Evolutionary conservation across 176 grass and related monocot genomes (phyloP).

Genomic region (Urochloa ruziziensis): DNA sequence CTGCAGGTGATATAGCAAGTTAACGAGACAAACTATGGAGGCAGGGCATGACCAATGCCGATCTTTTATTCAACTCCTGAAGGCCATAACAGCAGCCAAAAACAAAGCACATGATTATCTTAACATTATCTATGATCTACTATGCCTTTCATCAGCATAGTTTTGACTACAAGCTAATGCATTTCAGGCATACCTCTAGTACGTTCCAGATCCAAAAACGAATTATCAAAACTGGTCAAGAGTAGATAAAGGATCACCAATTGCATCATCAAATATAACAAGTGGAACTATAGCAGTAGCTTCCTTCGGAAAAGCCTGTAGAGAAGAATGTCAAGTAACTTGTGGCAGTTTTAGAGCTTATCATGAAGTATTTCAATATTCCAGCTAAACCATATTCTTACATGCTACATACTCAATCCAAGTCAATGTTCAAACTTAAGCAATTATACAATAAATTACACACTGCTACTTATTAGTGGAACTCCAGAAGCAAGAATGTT

Average conservation of each 20-base stretch:
- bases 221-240: constrained; percentile 98
- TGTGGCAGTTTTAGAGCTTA: constrained; percentile 87
- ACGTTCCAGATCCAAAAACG: constrained; percentile 96
- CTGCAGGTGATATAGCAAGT: constrained; percentile 56
- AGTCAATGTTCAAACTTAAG: not conserved
- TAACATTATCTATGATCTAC: constrained; percentile 40
- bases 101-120: constrained; percentile 33
- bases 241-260: constrained; percentile 99
- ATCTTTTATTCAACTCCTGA: constrained; percentile 27
- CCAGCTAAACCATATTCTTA: constrained; percentile 42
- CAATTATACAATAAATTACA: constrained; percentile 9
- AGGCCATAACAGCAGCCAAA: constrained; percentile 44
- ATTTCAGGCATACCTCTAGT: constrained; percentile 99
- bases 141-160: constrained; percentile 52
- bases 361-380: constrained; percentile 61
- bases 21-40: constrained; percentile 32
- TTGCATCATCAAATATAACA: constrained; percentile 99
- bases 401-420: constrained; percentile 13
- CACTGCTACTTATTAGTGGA: constrained; percentile 7
- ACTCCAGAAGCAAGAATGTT: not conserved
- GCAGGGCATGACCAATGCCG: not conserved
- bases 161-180: constrained; percentile 75
- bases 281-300: constrained; percentile 95
- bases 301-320: constrained; percentile 96
- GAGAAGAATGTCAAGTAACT: constrained; percentile 99